Evolutionary conservation across 1,139 yeast genomes (phyloP).

Genomic region (Kodamaea sp.): DNA sequence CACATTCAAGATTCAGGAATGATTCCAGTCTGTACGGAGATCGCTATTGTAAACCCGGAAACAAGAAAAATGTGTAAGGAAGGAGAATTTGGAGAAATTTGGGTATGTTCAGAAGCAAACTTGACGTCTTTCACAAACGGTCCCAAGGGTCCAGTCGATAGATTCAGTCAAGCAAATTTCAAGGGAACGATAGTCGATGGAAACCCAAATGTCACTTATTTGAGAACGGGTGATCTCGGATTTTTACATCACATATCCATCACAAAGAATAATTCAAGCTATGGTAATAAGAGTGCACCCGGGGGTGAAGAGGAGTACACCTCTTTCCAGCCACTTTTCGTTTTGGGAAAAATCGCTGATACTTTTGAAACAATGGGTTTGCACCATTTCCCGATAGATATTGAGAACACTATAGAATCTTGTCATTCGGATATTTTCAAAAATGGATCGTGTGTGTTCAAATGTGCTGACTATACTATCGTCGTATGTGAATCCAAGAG

Average conservation of each 20-base stretch:
- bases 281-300: conserved; percentile 46
- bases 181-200: conserved; percentile 61
- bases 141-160: conserved; percentile 48
- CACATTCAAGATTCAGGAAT: conserved; percentile 93
- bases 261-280: conserved; percentile 43
- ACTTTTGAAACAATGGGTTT: conserved; percentile 91
- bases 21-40: conserved; percentile 92
- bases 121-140: conserved; percentile 63
- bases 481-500: conserved; percentile 70
- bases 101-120: conserved; percentile 92
- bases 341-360: conserved; percentile 81
- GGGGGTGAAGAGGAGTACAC: conserved; percentile 22
- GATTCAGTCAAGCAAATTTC: conserved; percentile 46
- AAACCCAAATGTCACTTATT: conserved; percentile 60
- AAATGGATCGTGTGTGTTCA: conserved; percentile 72
- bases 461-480: conserved; percentile 81
- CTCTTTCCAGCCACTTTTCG: conserved; percentile 75
- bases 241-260: conserved; percentile 73
- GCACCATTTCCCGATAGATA: conserved; percentile 85
- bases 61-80: conserved; percentile 74
- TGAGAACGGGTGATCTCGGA: conserved; percentile 93
- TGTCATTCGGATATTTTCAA: conserved; percentile 59
- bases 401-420: conserved; percentile 73
- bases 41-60: conserved; percentile 95
- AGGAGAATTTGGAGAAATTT: conserved; percentile 97